Percentiles rank a stretch among this genome's conserved stretches.
Conservation (phyloP, 2,329 filamentous ascomycete genomes). For the Penicillium sp. region DNA sequence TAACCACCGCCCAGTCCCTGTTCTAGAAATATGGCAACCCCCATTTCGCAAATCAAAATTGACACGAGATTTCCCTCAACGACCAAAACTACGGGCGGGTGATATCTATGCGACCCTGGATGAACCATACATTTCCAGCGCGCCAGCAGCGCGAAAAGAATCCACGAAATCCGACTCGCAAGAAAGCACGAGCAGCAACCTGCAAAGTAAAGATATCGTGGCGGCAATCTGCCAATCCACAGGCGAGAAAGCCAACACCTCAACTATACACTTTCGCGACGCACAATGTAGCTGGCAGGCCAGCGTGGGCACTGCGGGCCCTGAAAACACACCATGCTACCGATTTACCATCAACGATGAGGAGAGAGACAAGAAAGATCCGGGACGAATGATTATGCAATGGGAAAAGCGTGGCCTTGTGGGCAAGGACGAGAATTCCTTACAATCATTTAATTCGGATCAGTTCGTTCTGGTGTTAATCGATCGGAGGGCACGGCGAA, state of each 20-base stretch:
- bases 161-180: conserved; percentile 11
- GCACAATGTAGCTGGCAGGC: conserved; percentile 28
- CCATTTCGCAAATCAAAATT: conserved; percentile 35
- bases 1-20: conserved; percentile 35
- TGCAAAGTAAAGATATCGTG: conserved; percentile 25
- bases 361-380: not conserved
- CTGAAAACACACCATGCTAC: conserved; percentile 21
- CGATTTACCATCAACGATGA: conserved; percentile 25
- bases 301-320: conserved; percentile 11
- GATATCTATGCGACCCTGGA: conserved; percentile 41
- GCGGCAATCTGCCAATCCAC: conserved; percentile 28
- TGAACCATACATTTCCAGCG: conserved; percentile 33
- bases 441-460: conserved; percentile 7
- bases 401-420: conserved; percentile 29
- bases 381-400: conserved; percentile 30
- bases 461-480: conserved; percentile 32
- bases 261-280: conserved; percentile 28
- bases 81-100: conserved; percentile 32
- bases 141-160: not conserved
- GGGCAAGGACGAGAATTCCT: conserved; percentile 6
- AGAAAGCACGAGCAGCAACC: not conserved
- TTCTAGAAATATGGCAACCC: conserved; percentile 42
- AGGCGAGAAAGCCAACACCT: not conserved
- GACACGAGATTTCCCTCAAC: conserved; percentile 26
- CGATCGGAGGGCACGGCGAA: conserved; percentile 29